phyloP scores from a whole-genome alignment of 2,329 filamentous ascomycete genomes.

The Pseudogymnoascus sp. region DNA sequence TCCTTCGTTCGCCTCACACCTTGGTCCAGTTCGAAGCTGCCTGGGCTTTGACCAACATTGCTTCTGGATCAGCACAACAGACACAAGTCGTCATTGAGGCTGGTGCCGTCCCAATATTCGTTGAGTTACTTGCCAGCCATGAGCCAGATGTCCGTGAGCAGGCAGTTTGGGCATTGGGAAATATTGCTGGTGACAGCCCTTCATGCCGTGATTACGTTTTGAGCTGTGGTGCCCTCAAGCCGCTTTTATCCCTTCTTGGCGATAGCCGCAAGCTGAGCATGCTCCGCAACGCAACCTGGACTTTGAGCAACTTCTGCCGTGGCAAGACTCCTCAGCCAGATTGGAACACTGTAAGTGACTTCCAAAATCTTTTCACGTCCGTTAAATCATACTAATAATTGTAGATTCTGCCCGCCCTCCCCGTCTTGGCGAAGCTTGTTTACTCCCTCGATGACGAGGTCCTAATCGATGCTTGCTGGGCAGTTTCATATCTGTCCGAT shows the following conservation, averaged over 20 bases:
- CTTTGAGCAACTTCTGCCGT: conserved; percentile 98
- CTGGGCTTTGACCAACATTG: conserved; percentile 98
- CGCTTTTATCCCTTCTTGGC: conserved; percentile 79
- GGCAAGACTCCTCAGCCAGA: conserved; percentile 98
- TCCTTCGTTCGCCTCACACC: conserved; percentile 94
- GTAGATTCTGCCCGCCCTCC: conserved; percentile 88
- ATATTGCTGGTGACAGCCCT: conserved; percentile 97
- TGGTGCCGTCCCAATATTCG: conserved; percentile 95
- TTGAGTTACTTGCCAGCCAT: conserved; percentile 88
- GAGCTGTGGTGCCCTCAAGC: conserved; percentile 81
- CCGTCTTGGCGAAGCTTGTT: conserved; percentile 91
- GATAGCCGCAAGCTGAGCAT: conserved; percentile 99
- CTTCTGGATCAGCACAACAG: conserved; percentile 91
- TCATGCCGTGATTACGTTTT: conserved; percentile 96
- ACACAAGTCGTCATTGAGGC: conserved; percentile 99
- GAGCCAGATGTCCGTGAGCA: conserved; percentile 98
- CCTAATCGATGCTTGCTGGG: conserved; percentile 98
- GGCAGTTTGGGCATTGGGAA: conserved; percentile 96
- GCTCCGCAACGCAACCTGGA: conserved; percentile 98
- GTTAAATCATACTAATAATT: conserved; percentile 24
- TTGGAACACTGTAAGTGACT: conserved; percentile 76
- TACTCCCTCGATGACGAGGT: conserved; percentile 99
- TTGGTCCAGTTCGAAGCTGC: conserved; percentile 98
- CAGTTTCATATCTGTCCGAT: conserved; percentile 96
- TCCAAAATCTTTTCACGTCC: not conserved